Evolutionary conservation across 2,329 filamentous ascomycete species (phyloP), one percentile per base, ranked within the genome.

Genomic region (Sclerotinia glacialis): DNA sequence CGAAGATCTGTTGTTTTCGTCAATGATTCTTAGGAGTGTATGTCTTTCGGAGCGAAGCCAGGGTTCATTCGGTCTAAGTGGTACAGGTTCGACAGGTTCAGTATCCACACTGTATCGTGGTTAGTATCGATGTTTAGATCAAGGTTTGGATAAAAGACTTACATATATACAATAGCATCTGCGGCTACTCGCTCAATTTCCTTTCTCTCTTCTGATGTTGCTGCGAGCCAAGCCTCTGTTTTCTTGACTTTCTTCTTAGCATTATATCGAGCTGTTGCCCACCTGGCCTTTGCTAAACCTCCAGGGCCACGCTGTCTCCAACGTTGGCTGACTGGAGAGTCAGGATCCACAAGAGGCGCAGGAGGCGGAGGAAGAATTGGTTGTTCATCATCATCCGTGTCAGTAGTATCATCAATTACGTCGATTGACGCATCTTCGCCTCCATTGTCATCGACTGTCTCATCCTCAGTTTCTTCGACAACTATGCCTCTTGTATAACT

Each of bases 1-100:
- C 7, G 18, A 12, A 1, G 26, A 11, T 3, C 44, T 21, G 2
- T 34, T 47, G 21, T n/a, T 28, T 6, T 47, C 18, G 42, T 46
- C 44, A 7, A 60, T 34, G 21, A 47, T 46, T 18, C 31, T 28
- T 5, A 60, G 21, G 2, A 60, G 56, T 2, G 14, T 16, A 9
- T 31, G 42, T 18, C 56, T 23, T 12, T 60, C 56, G 8, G 56
- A 60, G 11, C 56, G 42, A 3, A 60, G 31, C 56, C 56, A 60
- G 9, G 42, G 42, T 12, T n/a, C 21, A 14, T 9, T 14, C 4
- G 12, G 6, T 34, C 31, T 2, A 6, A 2, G 21, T 5, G 56
- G 56, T 34, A 34, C 44, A 3, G 42, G 56, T 18, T 42, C 28
- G 8, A 34, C 28, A 1, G 28, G 28, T 3, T 34, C 14, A 0